Base-by-base conservation (phyloP, 495 filamentous ascomycete species). In the Cairneyella variabilis region DNA sequence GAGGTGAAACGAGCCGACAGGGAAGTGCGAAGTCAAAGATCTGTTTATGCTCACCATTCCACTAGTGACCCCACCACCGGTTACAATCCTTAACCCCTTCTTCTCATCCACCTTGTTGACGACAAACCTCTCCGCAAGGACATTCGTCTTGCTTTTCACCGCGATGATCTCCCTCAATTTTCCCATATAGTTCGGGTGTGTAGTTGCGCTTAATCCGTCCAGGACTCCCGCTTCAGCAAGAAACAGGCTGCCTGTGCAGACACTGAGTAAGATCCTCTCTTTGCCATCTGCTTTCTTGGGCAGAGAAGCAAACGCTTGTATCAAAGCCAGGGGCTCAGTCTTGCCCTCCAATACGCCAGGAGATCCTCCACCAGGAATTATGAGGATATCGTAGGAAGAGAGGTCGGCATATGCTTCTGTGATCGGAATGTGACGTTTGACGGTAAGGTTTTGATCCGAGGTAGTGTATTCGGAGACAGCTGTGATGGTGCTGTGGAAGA, bases 181-280 rank as follows among this genome's bases (percentile, higher is more conserved):
- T 43, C 73, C 78, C 53, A 84, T 72, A 55, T 68, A 75, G 54
- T 77, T 72, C 18, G 74, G 71, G 61, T 88, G 84, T 32, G 85
- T 88, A 3, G 84, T 88, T 21, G 86, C 85, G n/a, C 75, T 80
- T 53, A 89, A 69, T 18, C 87, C 89, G 56, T 77, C 71, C 43
- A 93, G 70, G 55, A 91, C 72, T 41, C 87, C 89, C 30, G 82
- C 74, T 52, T 85, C 71, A 47, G 83, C 89, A 12, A 91, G 74
- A 53, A 92, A 71, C 28, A 90, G 73, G 18, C 80, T 76, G 7
- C 86, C 89, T 16, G 85, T 89, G 71, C 84, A 88, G 68, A 93
- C 72, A 54, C 83, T 85, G 56, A 91, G 71, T 49, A 92, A 61
- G 2, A 83, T 82, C 38, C 87, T 83, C 69, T 84, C 82, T 51